A percentile compares a stretch with the other conserved stretches of the same genome.
These are phyloP conservation scores for Cladochytrium replicatum DNA, from an alignment of 192 early-diverging fungal genomes.

Conservation along the genomic window DNA sequence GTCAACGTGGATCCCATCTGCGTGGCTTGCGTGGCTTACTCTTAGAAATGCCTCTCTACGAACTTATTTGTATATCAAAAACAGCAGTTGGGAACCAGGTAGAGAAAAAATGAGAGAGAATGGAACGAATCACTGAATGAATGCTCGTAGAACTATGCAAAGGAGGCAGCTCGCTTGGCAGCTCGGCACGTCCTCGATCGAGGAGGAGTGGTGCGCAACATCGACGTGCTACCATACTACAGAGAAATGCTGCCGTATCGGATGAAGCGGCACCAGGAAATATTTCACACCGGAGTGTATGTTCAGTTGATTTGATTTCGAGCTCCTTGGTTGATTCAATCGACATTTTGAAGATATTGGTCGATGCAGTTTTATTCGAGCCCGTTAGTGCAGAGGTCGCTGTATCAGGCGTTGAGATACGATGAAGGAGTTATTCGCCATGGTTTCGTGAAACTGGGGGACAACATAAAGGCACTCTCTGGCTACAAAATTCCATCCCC, in stretches of 20 bases:
- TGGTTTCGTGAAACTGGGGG: constrained; percentile 35
- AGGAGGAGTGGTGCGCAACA: constrained; percentile 76
- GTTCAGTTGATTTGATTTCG: constrained; percentile 14
- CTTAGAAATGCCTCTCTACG: too few relatives aligned
- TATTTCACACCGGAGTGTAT: constrained; percentile 21
- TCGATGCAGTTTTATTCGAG: constrained; percentile 40
- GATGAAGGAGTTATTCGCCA: constrained; percentile 42
- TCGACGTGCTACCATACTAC: constrained; percentile 61
- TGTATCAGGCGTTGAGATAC: constrained; percentile 22
- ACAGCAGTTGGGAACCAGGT: too few relatives aligned
- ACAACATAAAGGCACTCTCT: too few relatives aligned
- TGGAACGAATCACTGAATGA: too few relatives aligned
- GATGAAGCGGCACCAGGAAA: constrained; percentile 81
- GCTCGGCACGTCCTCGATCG: constrained; percentile 70
- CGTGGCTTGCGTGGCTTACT: too few relatives aligned
- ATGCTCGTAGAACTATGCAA: too few relatives aligned
- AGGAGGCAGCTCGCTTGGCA: too few relatives aligned
- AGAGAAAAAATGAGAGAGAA: too few relatives aligned
- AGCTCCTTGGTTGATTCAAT: not conserved
- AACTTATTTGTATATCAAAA: too few relatives aligned
- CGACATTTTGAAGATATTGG: constrained; percentile 16
- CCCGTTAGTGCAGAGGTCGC: constrained; percentile 17
- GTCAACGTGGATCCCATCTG: too few relatives aligned
- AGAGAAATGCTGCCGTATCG: constrained; percentile 62
- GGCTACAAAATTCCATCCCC: too few relatives aligned